Evolutionary conservation across 306 rosid species (phyloP), one percentile per base, ranked within the genome.

Genomic region (Hippophae gyantsensis): DNA sequence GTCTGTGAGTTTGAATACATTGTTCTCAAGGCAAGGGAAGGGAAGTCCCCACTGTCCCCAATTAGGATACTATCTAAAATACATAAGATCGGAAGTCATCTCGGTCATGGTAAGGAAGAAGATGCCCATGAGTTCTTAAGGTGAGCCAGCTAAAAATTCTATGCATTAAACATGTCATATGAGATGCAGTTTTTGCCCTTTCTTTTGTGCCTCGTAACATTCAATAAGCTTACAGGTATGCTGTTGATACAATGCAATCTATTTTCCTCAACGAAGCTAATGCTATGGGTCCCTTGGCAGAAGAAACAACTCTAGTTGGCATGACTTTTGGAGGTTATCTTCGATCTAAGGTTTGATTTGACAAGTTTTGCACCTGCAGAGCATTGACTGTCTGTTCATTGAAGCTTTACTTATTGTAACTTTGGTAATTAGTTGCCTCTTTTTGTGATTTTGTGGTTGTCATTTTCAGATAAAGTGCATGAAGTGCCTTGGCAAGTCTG

Each of bases 51-150:
- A 9, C 79, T 84, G 52, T 84, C 95, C 52, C 95, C 95, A 40
- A 75, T 86, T 71, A 81, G 82, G 74, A 84, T 86, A 71, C 73
- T 86, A 56, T 86, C 95, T 54, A 81, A 78, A 77, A 74, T 86
- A 81, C 79, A 83, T 76, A 86, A 84, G 69, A 81, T 84, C 70
- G 90, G 90, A 47, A 84, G 88, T 66, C 79, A 76, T 73, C 90
- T 86, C 75, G 88, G 90, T 65, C 87, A 81, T 63, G 95, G 90
- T 60, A 77, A 68, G 78, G 86, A 86, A 71, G 95, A 86, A 69
- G 95, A 86, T 48, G 95, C 95, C 12, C 95, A 86, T 69, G 95
- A 86, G 62, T 86, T 86, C 71, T 84, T 86, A 72, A 86, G 95
- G 95, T 86, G 71, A 71, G 74, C 78, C 72, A 60, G 74, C 45